Evolutionary conservation across 2,329 filamentous ascomycete species (phyloP), one percentile per base, ranked within the genome.

Genomic region (Aspergillus amoenus): DNA sequence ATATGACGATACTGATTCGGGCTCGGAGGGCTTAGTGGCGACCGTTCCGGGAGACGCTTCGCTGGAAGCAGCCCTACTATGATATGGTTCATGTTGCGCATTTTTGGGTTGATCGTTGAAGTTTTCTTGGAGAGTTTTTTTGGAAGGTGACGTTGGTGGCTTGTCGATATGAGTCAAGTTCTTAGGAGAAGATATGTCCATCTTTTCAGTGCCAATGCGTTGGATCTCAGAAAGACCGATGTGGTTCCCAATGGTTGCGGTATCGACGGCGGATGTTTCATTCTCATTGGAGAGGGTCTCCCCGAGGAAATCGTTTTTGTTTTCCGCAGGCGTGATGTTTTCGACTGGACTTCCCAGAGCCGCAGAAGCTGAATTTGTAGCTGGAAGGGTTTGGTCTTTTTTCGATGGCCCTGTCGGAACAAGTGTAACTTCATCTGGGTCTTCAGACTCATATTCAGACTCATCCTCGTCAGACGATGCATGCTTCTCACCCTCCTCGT

Each of bases 11-110:
- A 75, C 66, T 11, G 77, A 79, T 52, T 78, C 76, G 2, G 72
- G 73, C 41, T 79, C 77, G 9, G 76, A 77, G 21, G 74, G 71
- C 55, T 78, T 79, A 7, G 76, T 78, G 15, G 68, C 73, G 52
- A 75, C 69, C 1, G 77, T 78, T 11, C 68, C 72, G 8, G 76
- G 76, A 15, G 77, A 79, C 27, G 75, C 69, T 59, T 77, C 73
- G 53, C 74, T 75, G 47, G 76, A 78, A 21, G 66, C 60, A 37
- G 72, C 71, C 27, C 67, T 66, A 57, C 62, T 74, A 22, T 65
- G 65, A 39, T 62, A 69, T 40, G 47, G 56, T 39, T 69, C 67
- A 44, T 66, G 56, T n/a, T 58, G 55, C 37, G 45, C 54, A n/a
- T 59, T 45, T 49, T 62, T 61, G 12, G 61, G 21, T 5, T 46